These are phyloP conservation scores for Medicago lupulina DNA, from an alignment of 306 rosid species.

Conservation along the genomic window DNA sequence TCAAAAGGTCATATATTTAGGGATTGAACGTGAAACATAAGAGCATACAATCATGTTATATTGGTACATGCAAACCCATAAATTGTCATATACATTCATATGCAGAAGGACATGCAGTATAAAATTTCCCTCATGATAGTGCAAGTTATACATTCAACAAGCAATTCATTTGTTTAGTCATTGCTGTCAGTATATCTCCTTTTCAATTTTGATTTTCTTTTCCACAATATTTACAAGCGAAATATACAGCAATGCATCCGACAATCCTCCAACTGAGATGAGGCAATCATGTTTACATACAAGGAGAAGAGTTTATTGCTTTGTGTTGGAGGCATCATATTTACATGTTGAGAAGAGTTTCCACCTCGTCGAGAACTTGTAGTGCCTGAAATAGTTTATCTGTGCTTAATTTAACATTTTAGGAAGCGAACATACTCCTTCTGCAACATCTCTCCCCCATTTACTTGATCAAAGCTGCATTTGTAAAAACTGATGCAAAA, in stretches of 20 bases:
- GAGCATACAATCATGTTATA: background rate
- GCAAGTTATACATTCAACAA: conserved; percentile 2
- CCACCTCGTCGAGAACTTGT: background rate
- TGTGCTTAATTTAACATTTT: conserved; percentile 49
- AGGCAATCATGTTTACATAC: conserved; percentile 51
- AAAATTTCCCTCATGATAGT: background rate
- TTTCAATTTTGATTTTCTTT: conserved; percentile 13
- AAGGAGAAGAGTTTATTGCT: conserved; percentile 29
- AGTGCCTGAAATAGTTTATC: conserved; percentile 38
- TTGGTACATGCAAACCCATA: background rate
- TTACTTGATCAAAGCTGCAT: conserved; percentile 70
- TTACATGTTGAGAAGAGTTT: background rate
- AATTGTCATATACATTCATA: background rate
- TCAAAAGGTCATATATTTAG: too few species aligned
- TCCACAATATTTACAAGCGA: conserved; percentile 29
- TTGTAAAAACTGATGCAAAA: conserved; percentile 69
- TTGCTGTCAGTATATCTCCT: conserved; percentile 6
- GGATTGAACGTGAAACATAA: too few species aligned
- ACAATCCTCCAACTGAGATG: conserved; percentile 27
- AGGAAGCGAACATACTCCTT: conserved; percentile 73
- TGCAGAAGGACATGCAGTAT: background rate
- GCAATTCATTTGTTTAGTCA: conserved; percentile 26
- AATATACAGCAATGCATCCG: conserved; percentile 35
- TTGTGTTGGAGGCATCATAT: conserved; percentile 42
- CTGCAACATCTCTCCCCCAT: conserved; percentile 82